These are phyloP conservation scores for Setomelanomma holmii DNA, from an alignment of 2,329 filamentous ascomycete species.

Conservation along the genomic window DNA sequence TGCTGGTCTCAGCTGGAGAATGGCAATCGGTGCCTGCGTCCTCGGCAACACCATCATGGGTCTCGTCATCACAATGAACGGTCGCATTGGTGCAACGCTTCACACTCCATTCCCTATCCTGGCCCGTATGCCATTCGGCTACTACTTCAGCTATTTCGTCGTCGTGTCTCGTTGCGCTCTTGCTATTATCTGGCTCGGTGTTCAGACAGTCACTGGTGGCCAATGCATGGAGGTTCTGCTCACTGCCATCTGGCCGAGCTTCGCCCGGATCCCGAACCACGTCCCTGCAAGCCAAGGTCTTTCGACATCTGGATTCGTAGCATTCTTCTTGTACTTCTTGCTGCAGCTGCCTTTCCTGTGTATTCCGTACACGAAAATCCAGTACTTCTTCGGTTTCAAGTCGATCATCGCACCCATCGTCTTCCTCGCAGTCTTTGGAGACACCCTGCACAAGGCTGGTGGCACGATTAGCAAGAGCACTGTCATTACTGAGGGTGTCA, in stretches of 20 bases:
- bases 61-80: constrained; percentile 36
- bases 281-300: constrained; percentile 25
- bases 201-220: constrained; percentile 31
- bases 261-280: constrained; percentile 29
- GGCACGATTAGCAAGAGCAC: constrained; percentile 36
- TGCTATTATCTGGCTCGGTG: constrained; percentile 46
- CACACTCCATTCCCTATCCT: constrained; percentile 35
- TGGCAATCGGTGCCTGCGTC: constrained; percentile 44
- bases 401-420: constrained; percentile 34
- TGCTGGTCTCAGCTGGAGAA: constrained; percentile 34
- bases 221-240: constrained; percentile 35
- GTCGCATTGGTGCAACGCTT: constrained; percentile 33
- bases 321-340: constrained; percentile 35
- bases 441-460: constrained; percentile 29
- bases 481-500: constrained; percentile 38
- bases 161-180: constrained; percentile 44
- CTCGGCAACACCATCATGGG: constrained; percentile 40
- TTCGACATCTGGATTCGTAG: constrained; percentile 26
- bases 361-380: constrained; percentile 32
- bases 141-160: constrained; percentile 34
- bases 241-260: constrained; percentile 35
- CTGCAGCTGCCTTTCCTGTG: constrained; percentile 35
- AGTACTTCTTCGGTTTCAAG: constrained; percentile 37
- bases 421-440: constrained; percentile 35
- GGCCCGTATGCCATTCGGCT: constrained; percentile 32